These are phyloP conservation scores for Solanum tacnaense DNA, from an alignment of 257 asterid species.

Conservation along the genomic window DNA sequence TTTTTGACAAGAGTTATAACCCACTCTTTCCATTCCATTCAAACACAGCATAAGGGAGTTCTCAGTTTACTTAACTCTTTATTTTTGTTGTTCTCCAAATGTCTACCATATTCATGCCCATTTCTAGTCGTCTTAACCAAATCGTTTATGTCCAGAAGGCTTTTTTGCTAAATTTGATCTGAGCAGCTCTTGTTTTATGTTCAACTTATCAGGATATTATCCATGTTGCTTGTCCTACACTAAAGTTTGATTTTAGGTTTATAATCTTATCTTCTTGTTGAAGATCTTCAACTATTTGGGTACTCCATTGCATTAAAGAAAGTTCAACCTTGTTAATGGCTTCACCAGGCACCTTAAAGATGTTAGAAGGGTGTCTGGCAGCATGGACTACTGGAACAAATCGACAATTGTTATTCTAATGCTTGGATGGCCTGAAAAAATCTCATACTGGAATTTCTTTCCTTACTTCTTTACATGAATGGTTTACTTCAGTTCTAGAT, in stretches of 20 bases:
- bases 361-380: neutral
- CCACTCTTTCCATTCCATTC: neutral
- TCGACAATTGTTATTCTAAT: neutral
- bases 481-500: neutral
- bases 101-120: neutral
- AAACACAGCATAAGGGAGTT: neutral
- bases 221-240: neutral
- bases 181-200: neutral
- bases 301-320: neutral
- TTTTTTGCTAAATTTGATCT: neutral
- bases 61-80: neutral
- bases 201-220: neutral
- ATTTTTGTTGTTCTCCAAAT: neutral
- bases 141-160: neutral
- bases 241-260: neutral
- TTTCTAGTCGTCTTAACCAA: neutral
- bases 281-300: neutral
- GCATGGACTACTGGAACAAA: neutral
- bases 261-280: neutral
- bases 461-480: neutral
- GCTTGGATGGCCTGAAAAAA: neutral
- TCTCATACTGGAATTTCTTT: neutral
- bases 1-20: neutral
- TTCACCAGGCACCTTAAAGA: neutral
- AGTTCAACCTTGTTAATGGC: neutral